Evolutionary conservation across 2,329 filamentous ascomycete genomes (phyloP).

Genomic region (Alternaria gaisen): DNA sequence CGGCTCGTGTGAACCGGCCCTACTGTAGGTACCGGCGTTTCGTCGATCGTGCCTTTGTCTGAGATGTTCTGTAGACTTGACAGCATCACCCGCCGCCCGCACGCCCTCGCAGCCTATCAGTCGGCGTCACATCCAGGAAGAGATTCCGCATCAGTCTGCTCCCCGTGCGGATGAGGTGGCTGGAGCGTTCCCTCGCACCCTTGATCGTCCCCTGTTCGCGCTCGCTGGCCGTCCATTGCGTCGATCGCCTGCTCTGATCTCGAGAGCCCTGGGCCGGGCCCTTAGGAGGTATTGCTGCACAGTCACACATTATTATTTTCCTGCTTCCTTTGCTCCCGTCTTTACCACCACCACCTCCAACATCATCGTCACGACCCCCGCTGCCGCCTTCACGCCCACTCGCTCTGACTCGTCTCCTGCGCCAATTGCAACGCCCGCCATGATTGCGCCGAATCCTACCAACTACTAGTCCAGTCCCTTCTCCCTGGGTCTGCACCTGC

Average conservation of each 20-base stretch:
- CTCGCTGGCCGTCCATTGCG: not conserved
- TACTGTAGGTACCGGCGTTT: slow-evolving; percentile 20
- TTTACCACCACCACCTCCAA: slow-evolving; percentile 11
- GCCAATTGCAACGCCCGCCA: slow-evolving; percentile 26
- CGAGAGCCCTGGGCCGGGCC: not conserved
- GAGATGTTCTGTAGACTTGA: slow-evolving; percentile 17
- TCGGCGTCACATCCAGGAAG: slow-evolving; percentile 1
- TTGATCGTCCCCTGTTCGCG: not conserved
- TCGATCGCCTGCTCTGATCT: slow-evolving; percentile 22
- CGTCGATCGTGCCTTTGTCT: slow-evolving; percentile 12
- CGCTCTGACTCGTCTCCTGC: slow-evolving; percentile 1
- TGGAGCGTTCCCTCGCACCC: slow-evolving; percentile 2
- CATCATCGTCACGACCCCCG: slow-evolving; percentile 11
- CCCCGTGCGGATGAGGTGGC: slow-evolving; percentile 6
- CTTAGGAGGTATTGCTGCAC: slow-evolving; percentile 10
- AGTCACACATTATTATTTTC: slow-evolving; percentile 16
- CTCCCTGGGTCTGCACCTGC: slow-evolving; percentile 19
- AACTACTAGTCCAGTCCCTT: slow-evolving; percentile 28
- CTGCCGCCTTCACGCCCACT: slow-evolving; percentile 2
- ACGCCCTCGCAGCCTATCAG: slow-evolving; percentile 9
- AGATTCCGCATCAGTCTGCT: slow-evolving; percentile 12
- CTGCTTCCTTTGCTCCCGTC: slow-evolving; percentile 20
- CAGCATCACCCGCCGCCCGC: slow-evolving; percentile 12
- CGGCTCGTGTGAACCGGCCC: slow-evolving; percentile 19
- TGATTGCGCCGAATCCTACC: slow-evolving; percentile 30